These are phyloP conservation scores for Argentina anserina DNA, from an alignment of 306 rosid genomes.

Conservation along the genomic window DNA sequence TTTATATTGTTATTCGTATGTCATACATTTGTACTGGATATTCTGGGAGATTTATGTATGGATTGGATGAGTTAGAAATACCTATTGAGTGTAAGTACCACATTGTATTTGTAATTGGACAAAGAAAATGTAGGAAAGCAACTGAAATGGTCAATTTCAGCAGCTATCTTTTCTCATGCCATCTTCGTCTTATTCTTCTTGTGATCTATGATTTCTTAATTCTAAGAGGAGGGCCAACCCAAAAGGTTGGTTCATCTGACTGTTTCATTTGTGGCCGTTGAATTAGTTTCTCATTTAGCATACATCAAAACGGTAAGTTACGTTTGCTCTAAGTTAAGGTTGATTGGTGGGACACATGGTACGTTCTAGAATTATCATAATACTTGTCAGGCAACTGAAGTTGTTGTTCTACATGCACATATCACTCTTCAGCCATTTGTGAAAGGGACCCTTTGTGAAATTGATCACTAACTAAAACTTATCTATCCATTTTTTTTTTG, in stretches of 20 bases:
- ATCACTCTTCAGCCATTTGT: neutral
- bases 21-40: neutral
- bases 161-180: neutral
- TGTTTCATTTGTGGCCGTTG: neutral
- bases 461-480: neutral
- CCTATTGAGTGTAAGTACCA: neutral
- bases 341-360: no score
- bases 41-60: neutral
- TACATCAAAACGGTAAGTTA: no score
- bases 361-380: neutral
- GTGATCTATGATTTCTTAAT: neutral
- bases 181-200: neutral
- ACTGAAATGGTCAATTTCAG: neutral
- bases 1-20: neutral
- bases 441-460: no score
- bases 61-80: neutral
- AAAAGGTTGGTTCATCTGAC: neutral
- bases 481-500: no score
- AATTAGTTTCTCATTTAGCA: no score
- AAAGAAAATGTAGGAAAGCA: no score
- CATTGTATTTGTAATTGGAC: no score
- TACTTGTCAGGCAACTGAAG: neutral
- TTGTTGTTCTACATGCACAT: neutral
- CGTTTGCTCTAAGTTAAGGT: no score
- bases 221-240: neutral